A percentile compares a stretch with the other conserved stretches of the same genome.
phyloP scores from a whole-genome alignment of 2,329 filamentous ascomycete genomes.

The Blastomyces gilchristii region DNA sequence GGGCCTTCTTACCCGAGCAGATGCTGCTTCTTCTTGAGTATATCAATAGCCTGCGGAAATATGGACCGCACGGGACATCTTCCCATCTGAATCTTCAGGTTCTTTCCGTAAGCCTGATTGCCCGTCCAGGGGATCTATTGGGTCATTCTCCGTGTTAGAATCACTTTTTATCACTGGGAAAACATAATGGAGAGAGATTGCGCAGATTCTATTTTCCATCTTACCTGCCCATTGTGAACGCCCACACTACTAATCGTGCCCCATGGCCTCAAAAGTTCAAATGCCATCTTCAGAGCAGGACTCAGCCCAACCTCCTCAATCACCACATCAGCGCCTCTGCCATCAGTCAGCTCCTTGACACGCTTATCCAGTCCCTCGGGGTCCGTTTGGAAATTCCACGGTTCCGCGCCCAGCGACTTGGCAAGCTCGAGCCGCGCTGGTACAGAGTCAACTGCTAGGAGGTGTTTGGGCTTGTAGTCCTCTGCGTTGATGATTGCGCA shows the following conservation, averaged over 20 bases:
- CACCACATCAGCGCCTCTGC: constrained; percentile 74
- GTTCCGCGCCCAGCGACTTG: constrained; percentile 63
- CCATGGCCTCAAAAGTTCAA: constrained; percentile 61
- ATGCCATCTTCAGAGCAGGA: constrained; percentile 58
- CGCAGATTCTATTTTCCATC: not conserved
- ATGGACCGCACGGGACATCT: constrained; percentile 64
- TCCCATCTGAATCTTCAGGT: constrained; percentile 64
- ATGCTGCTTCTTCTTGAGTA: constrained; percentile 57
- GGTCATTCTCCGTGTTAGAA: not conserved
- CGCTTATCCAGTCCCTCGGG: constrained; percentile 54
- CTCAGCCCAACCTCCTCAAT: constrained; percentile 68
- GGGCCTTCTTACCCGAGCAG: constrained; percentile 49
- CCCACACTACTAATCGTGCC: constrained; percentile 66
- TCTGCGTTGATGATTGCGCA: constrained; percentile 70
- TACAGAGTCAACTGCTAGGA: constrained; percentile 72
- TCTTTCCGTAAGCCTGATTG: constrained; percentile 56
- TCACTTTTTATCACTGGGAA: not conserved
- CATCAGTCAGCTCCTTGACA: constrained; percentile 64
- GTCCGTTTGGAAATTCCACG: constrained; percentile 65
- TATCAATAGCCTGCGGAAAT: constrained; percentile 53
- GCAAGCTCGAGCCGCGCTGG: constrained; percentile 65
- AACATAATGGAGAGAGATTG: too few species aligned
- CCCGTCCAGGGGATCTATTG: constrained; percentile 55
- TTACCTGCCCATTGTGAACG: constrained; percentile 62
- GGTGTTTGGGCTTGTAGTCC: constrained; percentile 62